Evolutionary conservation across 805 yeast species (phyloP), one percentile per base, ranked within the genome.

Genomic region (Barnettozyma siamensis): DNA sequence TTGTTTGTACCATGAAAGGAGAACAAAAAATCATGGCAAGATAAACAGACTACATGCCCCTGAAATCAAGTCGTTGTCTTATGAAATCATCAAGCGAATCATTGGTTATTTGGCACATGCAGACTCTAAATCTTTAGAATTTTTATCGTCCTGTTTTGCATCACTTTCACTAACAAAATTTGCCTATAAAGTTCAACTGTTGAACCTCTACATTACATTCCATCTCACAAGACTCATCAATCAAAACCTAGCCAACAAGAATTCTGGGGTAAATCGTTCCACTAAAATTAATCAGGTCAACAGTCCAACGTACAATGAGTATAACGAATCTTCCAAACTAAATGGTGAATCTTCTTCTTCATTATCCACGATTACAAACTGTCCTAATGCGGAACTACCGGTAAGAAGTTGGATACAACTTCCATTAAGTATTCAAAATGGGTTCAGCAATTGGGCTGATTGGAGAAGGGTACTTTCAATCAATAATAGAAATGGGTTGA

Each of bases 171-270:
- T 49, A 0, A 60, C 58, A 0, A 69, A 65, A 8, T 82, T 83
- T 47, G 57, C 59, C 9, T 53, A 59, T 2, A 79, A 80, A 49
- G 73, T 88, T 0, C 87, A 87, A 31, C 64, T 83, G 26, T 52
- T 86, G 37, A 89, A 88, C 53, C 67, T 87, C 18, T 88, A 83
- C 60, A 72, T 88, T 29, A 83, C 94, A 0, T 87, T 84, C 54
- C 87, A 86, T 34, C 65, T 89, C 41, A 73, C 79, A 31, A 69
- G 77, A 44, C 67, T 76, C 40, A 66, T 72, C 47, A 72, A 58
- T 53, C 36, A 17, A 13, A 38, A 32, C 5, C 21, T 28, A n/a
- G 8, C 35, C 17, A 16, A 17, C 18, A 33, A 29, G n/a, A 35
- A 26, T 18, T 28, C 20, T 5, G 12, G 11, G 7, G 29, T 28